Base-by-base conservation (phyloP, 352 stramenopile species). In the Pilasporangium apinafurcum region DNA sequence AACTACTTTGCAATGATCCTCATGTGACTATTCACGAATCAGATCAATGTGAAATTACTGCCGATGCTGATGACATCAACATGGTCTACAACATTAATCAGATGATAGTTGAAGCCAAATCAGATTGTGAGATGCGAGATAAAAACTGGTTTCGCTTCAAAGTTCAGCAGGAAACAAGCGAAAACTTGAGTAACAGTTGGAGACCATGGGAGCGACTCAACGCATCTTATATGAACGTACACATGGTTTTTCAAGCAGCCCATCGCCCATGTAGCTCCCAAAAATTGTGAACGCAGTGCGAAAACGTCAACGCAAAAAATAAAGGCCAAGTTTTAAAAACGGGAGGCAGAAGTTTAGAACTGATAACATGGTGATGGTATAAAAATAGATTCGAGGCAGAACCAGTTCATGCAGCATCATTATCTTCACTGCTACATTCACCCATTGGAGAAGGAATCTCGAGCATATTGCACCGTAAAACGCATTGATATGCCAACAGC, bases 141-240 rank as follows among this genome's bases (percentile, higher is more conserved):
- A 44, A 27, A 13, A 32, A 17, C 8, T 21, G 44, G 14, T 54
- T 78, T 27, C 52, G 51, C 9, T 61, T 83, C 27, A 51, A 69
- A 47, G 59, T 65, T 12, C 56, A 55, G 0, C 65, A 46, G 29
- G 50, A 65, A 9, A 78, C 62, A 32, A 83, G 68, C 31, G 73
- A 82, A 35, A 55, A 62, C 16, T 39, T 83, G 8, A 50, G 75
- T 7, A 83, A 76, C 52, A 86, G 73, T 42, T 80, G 67, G 56
- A 72, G 67, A 36, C 53, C 64, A 22, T 86, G 73, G 73, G 67
- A 83, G 34, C 62, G 62, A 20, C 46, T 69, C 18, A 57, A 74
- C 38, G 56, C 73, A n/a, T 69, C 59, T 21, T 81, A 81, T 33
- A 65, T 74, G 52, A 44, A 26, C 0, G 22, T 53, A 29, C 5